phyloP scores from a whole-genome alignment of 257 asterid genomes.

The Solanum dulcamara region DNA sequence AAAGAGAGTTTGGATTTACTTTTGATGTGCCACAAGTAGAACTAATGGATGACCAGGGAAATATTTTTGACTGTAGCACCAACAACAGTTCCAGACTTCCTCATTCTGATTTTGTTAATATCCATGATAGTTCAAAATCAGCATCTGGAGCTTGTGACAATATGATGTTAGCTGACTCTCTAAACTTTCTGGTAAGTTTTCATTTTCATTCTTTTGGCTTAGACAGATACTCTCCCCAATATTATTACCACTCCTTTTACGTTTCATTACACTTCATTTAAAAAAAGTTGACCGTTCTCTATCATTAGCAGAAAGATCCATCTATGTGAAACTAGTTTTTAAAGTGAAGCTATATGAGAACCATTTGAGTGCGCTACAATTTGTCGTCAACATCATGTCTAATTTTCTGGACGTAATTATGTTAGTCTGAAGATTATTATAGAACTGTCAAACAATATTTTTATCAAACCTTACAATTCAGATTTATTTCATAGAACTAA shows the following conservation, averaged over 20 bases:
- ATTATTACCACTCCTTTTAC: background rate
- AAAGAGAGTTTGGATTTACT: background rate
- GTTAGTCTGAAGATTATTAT: background rate
- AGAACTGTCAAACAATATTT: background rate
- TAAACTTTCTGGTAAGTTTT: background rate
- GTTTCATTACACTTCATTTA: background rate
- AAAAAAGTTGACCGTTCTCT: background rate
- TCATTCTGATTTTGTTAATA: background rate
- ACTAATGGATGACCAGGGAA: background rate
- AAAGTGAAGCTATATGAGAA: background rate
- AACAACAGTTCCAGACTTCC: background rate
- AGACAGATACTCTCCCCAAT: background rate
- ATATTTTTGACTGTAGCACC: background rate
- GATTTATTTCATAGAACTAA: background rate
- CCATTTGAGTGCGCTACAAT: background rate
- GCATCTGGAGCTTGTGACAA: background rate
- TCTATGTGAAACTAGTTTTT: background rate
- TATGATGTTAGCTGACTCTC: background rate
- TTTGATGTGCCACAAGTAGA: slow-evolving; percentile 1
- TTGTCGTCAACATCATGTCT: background rate
- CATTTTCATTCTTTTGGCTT: background rate
- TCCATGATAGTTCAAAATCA: background rate
- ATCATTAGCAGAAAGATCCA: background rate
- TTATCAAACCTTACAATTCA: background rate
- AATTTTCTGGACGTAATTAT: background rate